Evolutionary conservation across 2,329 filamentous ascomycete species (phyloP).

Genomic region (Penicillium griseofulvum): DNA sequence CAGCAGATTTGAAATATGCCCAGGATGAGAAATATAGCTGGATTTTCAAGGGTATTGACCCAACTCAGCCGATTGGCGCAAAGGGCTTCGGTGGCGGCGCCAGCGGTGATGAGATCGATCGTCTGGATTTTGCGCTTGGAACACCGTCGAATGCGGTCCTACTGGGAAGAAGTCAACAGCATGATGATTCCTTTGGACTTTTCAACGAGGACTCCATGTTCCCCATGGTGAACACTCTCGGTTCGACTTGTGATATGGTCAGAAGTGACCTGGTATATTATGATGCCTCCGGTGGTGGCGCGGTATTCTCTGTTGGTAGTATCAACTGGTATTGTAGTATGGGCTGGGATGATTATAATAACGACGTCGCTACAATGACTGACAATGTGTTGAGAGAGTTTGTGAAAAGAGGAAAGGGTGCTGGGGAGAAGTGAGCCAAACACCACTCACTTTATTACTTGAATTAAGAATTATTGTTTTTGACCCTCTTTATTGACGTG

Average conservation of each 20-base stretch:
- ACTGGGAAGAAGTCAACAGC: background rate
- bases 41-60: conserved; percentile 12
- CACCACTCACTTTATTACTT: background rate
- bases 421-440: background rate
- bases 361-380: background rate
- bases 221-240: background rate
- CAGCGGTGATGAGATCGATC: conserved; percentile 39
- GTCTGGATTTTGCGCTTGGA: conserved; percentile 32
- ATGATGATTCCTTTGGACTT: conserved; percentile 1
- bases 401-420: background rate
- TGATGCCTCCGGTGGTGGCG: background rate
- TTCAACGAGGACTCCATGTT: conserved; percentile 1
- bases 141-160: conserved; percentile 31
- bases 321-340: background rate
- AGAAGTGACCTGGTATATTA: background rate
- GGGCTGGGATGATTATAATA: background rate
- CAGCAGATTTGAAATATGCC: background rate
- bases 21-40: background rate
- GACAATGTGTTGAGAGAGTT: background rate
- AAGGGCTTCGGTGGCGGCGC: conserved; percentile 30
- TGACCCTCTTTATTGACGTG: background rate
- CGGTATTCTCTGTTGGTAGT: background rate
- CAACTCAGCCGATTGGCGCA: conserved; percentile 12
- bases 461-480: background rate
- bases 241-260: background rate